Conservation (phyloP, 129 eudicot genomes). For the sunflower (Helianthus annuus) region HanXRQr2.0-SUNRISE NC_035448.2:176703641-176704140, state of each 20-base stretch:
- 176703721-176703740: too few relatives aligned
- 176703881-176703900: background rate
- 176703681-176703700: too few relatives aligned
- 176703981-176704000: slow-evolving; percentile 14
- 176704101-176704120: slow-evolving; percentile 29
- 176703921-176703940: background rate
- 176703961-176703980: background rate
- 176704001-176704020: slow-evolving; percentile 22
- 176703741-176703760: background rate
- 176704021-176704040: slow-evolving; percentile 3
- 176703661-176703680: too few relatives aligned
- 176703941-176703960: background rate
- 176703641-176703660: too few relatives aligned
- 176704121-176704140: slow-evolving; percentile 19
- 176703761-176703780: background rate
- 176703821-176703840: too few relatives aligned
- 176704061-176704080: slow-evolving; percentile 36
- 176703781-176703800: too few relatives aligned
- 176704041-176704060: slow-evolving; percentile 29
- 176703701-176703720: too few relatives aligned
- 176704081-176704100: slow-evolving; percentile 38
- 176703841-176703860: background rate
- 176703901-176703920: background rate
- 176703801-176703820: too few relatives aligned
- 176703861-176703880: background rate